Base-by-base conservation (phyloP, 129 eudicot genomes). In the Flaveria bidentis region DNA sequence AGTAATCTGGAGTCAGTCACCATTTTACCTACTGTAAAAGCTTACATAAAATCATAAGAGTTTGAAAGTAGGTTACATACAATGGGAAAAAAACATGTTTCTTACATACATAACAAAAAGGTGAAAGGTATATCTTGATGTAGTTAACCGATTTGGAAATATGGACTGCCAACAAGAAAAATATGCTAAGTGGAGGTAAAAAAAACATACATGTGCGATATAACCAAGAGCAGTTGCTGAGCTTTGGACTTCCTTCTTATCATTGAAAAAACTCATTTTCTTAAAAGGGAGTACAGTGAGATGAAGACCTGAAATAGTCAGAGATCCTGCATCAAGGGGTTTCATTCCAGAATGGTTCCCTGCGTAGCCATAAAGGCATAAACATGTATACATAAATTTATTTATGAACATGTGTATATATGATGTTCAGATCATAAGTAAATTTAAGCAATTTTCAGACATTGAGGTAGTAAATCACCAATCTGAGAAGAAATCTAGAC, bases 161-260 rank as follows among this genome's bases (percentile, higher is more conserved):
- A 44, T 22, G 20, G 45, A 67, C 26, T 1, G 58, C 13, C 57
- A 65, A 53, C 36, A 58, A 72, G 56, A 62, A 49, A 42, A 33
- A 67, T 72, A 57, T 82, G 80, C 6, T 11, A 25, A 44, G 72
- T 60, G 22, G 72, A 80, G 80, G 67, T 67, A 74, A 74, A 76
- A 33, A 36, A 2, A 63, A 82, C 93, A 42, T 79, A 95, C 97
- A 77, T 95, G 99, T 52, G 97, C 97, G n/a, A 91, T 91, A 76
- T 95, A 91, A 89, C 99, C 97, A 46, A 95, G 88, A 68, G 99
- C 99, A 83, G 97, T 89, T 78, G 96, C 92, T 50, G 97, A 89
- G 81, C 90, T 86, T 75, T 95, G 97, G 74, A 91, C 88, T 81
- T 89, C 96, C 84, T 95, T 89, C 88, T 95, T 95, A 84, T 95